Evolutionary conservation across 2,329 filamentous ascomycete genomes (phyloP), one percentile per base, ranked within the genome.

Genomic region (Rutstroemia sp.): DNA sequence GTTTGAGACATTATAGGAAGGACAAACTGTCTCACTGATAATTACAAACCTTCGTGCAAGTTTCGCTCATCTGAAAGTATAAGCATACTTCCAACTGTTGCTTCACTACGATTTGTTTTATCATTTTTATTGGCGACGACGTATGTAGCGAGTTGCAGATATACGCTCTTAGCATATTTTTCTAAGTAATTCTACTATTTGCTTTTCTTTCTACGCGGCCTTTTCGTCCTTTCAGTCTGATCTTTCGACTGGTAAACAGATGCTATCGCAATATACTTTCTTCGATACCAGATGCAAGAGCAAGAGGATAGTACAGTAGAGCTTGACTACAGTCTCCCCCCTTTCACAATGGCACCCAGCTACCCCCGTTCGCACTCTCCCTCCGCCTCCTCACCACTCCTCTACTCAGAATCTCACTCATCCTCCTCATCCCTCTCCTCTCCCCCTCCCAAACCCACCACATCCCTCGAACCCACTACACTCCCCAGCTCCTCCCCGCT

Each of bases 401-500:
- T 63, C 16, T 56, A 59, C 9, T 52, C 30, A 12, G 8, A 42
- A 2, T 54, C 55, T 23, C 23, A 23, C 12, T 58, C 57, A 1
- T 49, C 45, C 34, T 39, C 49, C n/a, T 27, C 54, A 6, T 49
- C 46, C 18, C 19, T 45, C 49, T 42, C 6, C 51, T 41, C 49
- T 42, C 61, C 64, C 23, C 4, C 23, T 23, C 23, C 23, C 23
- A 23, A 23, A 23, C 5, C 23, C 23, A 23, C 4, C 23, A 83
- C 81, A 59, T 78, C 83, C 47, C 38, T 5, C 53, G 18, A 42
- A 19, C 9, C 41, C 49, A 77, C 81, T 59, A 78, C 83, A 5
- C 66, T 85, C 0, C 82, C 78, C 2, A 82, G 85, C 62, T 80
- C 81, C 1, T 79, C 80, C 0, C 74, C 76, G 0, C 71, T 86